These are phyloP conservation scores for Colletotrichum sp. DNA, from an alignment of 2,329 filamentous ascomycete species.

Conservation along the genomic window DNA sequence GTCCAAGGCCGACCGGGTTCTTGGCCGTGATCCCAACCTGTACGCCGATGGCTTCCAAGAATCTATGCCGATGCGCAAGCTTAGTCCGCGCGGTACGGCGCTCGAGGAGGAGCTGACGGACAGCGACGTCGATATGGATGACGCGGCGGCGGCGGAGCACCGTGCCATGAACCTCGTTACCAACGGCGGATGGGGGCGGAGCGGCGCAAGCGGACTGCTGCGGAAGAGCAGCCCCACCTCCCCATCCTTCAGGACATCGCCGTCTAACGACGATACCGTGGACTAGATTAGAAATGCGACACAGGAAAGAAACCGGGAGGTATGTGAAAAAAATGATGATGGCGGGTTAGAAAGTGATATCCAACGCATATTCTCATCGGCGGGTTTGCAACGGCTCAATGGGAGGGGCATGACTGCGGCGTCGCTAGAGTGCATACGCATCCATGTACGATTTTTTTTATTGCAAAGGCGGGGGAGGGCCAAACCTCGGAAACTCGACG, in stretches of 20 bases:
- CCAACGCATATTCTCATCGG: background rate
- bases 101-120: constrained; percentile 45
- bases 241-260: constrained; percentile 1
- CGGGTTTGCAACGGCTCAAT: background rate
- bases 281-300: background rate
- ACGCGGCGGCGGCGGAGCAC: constrained; percentile 47
- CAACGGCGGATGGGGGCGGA: constrained; percentile 42
- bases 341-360: constrained; percentile 13
- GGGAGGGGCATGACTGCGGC: background rate
- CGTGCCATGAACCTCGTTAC: constrained; percentile 49
- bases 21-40: constrained; percentile 61
- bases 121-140: constrained; percentile 38
- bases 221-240: constrained; percentile 35
- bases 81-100: constrained; percentile 51
- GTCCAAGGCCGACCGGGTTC: constrained; percentile 64
- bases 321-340: background rate
- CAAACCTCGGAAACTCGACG: background rate
- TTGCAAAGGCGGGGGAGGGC: background rate
- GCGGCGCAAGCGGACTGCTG: constrained; percentile 49
- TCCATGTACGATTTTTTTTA: background rate
- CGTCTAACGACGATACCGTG: constrained; percentile 14
- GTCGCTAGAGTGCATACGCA: background rate
- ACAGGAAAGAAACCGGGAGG: background rate
- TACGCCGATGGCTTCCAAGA: constrained; percentile 54
- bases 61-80: constrained; percentile 50